Evolutionary conservation across 164 flowering plant species (phyloP), one percentile per base, ranked within the genome.

Genomic region (Umbilicus rupestris): DNA sequence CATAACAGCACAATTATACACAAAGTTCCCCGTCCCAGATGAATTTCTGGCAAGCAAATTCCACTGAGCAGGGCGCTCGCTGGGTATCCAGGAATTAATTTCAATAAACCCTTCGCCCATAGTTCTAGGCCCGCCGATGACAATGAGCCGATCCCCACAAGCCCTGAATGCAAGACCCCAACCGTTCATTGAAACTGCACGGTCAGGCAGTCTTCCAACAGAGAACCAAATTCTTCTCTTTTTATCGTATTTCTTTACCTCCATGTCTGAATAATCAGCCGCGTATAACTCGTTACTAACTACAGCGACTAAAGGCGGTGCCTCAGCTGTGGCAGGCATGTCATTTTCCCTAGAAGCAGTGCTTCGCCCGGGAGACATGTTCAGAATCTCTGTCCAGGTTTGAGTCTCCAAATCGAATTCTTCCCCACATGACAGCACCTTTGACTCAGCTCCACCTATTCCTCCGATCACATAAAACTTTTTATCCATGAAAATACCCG

Each of bases 151-250:
- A 35, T 87, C 87, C 2, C 98, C 97, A 76, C 98, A 90, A 0
- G 92, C 97, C 72, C 94, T 85, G 57, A 90, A 90, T 3, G 97
- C 98, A 44, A 93, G 79, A 14, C 98, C 98, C 98, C 97, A 93
- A 45, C 98, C 98, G 39, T 88, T 85, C 86, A 84, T 80, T 4
- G 97, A 93, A 58, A 57, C 86, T 11, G 90, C 90, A 29, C 88
- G 73, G 65, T 88, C 92, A 31, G 98, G 98, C 85, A 93, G 79
- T 35, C 84, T 82, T 39, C 98, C 98, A 10, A 90, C 75, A 0
- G 88, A 84, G 14, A 64, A 26, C 98, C 98, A 93, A 16, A 16
- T 57, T 44, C 59, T 77, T 3, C 52, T 75, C 37, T 59, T 69
- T 75, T 93, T 91, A 33, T 85, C 83, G 70, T 87, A 94, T 74